Conservation (phyloP, 495 filamentous ascomycete species). For the Filosporella fistucella region DNA sequence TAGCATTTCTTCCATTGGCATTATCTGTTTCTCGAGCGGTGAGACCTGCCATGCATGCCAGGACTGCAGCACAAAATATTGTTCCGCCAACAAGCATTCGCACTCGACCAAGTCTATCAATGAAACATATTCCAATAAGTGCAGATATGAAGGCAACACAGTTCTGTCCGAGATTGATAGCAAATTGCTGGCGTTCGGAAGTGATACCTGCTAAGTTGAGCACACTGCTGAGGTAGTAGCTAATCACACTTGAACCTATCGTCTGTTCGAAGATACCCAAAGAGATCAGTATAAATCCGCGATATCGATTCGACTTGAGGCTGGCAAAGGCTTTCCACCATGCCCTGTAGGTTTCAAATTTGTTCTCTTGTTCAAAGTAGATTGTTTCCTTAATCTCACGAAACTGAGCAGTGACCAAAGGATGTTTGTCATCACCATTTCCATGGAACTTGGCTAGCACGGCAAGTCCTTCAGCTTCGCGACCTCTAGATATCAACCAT, state of each 20-base stretch:
- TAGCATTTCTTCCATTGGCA: not conserved
- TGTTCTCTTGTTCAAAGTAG: not conserved
- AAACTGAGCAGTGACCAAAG: constrained; percentile 32
- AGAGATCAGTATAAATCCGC: not conserved
- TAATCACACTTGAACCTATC: not conserved
- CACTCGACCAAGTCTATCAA: not conserved
- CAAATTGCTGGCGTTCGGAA: not conserved
- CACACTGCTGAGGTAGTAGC: constrained; percentile 31
- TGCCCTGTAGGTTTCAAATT: not conserved
- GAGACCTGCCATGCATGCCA: not conserved
- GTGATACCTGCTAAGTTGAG: constrained; percentile 28
- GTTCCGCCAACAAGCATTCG: not conserved
- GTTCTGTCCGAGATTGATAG: not conserved
- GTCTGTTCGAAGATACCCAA: not conserved
- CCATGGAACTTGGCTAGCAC: constrained; percentile 31
- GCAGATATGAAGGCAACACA: not conserved
- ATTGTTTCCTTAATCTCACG: constrained; percentile 9
- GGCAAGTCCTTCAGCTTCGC: constrained; percentile 36
- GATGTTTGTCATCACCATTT: constrained; percentile 26
- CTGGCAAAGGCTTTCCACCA: not conserved
- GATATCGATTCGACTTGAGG: not conserved
- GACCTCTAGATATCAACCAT: constrained; percentile 43
- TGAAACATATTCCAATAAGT: not conserved
- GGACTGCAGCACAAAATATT: not conserved
- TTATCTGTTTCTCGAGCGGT: not conserved